Evolutionary conservation across 208 protist species (phyloP), one percentile per base, ranked within the genome.

Genomic region (Crithidia brevicula): DNA sequence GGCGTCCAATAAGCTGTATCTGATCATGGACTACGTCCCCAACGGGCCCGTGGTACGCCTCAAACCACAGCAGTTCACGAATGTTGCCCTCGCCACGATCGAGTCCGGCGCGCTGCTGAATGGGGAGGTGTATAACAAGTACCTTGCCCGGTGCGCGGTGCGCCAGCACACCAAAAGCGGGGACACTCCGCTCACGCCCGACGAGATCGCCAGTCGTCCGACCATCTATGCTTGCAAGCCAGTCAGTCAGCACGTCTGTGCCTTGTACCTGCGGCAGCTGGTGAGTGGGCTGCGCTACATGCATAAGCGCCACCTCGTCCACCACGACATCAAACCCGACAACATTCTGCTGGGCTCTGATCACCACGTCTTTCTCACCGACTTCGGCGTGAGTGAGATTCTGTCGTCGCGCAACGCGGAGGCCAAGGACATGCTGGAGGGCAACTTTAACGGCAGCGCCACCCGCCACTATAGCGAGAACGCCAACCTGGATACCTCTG

Each of bases 1-100:
- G 0, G 61, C 54, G 7, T 83, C 80, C 22, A 82, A 97, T 46
- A 92, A 87, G 61, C 76, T 98, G 20, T 98, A 96, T 69, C 71
- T 98, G 7, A 94, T 98, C 22, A 94, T 98, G 82, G 92, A 98
- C 59, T 98, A 96, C 65, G 77, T 98, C 1, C 74, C 83, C 5
- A 88, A 92, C 52, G 91, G 89, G 15, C 82, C 89, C 8, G 69
- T 95, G 4, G 83, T 91, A 46, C 62, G 77, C 0, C 63, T 91
- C 15, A 83, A 81, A 56, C 54, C 82, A 43, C 72, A 80, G 34
- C 47, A 66, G 15, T 47, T 86, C 9, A 53, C 64, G 10, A 69
- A 53, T 0, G 53, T 30, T n/a, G 58, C 77, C 28, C 38, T 89
- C 10, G 31, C 33, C 36, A 46, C 71, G 5, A 71, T 82, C 28